Evolutionary conservation across 1,284 basidiomycete species (phyloP).

Genomic region (Leccinum holopus): DNA sequence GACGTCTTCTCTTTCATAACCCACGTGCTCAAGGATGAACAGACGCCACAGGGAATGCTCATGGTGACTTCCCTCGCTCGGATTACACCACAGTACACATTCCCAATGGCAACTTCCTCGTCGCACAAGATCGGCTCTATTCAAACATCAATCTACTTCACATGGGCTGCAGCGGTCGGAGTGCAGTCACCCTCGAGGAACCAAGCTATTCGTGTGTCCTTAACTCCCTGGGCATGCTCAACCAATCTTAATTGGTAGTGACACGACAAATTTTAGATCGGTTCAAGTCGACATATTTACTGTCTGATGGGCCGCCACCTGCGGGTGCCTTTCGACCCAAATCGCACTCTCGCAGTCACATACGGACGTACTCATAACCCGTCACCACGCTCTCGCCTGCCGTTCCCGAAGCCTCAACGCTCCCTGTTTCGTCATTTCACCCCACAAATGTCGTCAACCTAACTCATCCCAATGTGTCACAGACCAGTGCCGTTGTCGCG

Average conservation of each 20-base stretch:
- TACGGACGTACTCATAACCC: constrained; percentile 32
- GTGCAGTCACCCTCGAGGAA: constrained; percentile 71
- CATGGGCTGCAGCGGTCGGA: constrained; percentile 74
- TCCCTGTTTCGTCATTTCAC: not conserved
- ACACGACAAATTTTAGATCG: constrained; percentile 67
- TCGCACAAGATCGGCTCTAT: constrained; percentile 63
- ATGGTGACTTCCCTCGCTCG: constrained; percentile 75
- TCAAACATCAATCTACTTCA: constrained; percentile 76
- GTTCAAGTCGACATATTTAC: constrained; percentile 66
- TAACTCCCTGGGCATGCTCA: constrained; percentile 9
- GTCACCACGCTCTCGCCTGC: constrained; percentile 27
- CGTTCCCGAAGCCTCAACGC: constrained; percentile 22
- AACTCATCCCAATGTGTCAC: constrained; percentile 4
- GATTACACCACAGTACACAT: constrained; percentile 80
- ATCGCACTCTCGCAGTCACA: constrained; percentile 30
- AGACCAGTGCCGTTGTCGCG: constrained; percentile 5
- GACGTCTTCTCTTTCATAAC: not conserved
- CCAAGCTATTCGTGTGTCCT: constrained; percentile 40
- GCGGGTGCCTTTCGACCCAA: constrained; percentile 30
- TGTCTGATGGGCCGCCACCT: constrained; percentile 43
- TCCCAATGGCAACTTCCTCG: constrained; percentile 64
- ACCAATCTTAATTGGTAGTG: constrained; percentile 41
- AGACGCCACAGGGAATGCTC: constrained; percentile 67
- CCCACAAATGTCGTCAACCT: no score
- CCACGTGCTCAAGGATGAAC: constrained; percentile 16